Percentiles rank a stretch among this genome's conserved stretches.
These are phyloP conservation scores for Wickerhamiella infanticola DNA, from an alignment of 1,139 yeast species.

Conservation along the genomic window DNA sequence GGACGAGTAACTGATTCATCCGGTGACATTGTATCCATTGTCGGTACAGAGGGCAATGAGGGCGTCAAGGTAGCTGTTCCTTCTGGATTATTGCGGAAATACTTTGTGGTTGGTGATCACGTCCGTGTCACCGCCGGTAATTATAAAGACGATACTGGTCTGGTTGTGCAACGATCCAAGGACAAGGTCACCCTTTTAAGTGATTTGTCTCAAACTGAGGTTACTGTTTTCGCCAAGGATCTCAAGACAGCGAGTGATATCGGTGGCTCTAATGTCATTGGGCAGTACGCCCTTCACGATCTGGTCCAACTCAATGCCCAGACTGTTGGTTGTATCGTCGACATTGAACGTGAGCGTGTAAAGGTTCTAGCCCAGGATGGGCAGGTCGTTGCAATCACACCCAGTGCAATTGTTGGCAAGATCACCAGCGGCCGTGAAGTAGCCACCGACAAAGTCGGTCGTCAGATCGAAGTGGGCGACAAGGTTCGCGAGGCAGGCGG, in stretches of 20 bases:
- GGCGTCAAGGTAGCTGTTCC: conserved; percentile 54
- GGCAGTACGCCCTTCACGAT: conserved; percentile 75
- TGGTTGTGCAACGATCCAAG: conserved; percentile 67
- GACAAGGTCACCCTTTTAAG: conserved; percentile 82
- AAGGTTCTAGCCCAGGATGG: conserved; percentile 79
- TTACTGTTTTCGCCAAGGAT: conserved; percentile 84
- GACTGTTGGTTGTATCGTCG: conserved; percentile 76
- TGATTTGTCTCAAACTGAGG: conserved; percentile 75
- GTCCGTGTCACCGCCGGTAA: conserved; percentile 87
- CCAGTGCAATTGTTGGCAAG: conserved; percentile 68
- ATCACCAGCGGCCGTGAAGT: conserved; percentile 48
- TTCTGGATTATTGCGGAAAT: conserved; percentile 62
- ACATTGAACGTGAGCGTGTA: conserved; percentile 76
- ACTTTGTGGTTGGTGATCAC: conserved; percentile 85
- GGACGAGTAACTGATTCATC: conserved; percentile 66
- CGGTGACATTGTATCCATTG: conserved; percentile 47
- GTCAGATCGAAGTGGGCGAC: conserved; percentile 77
- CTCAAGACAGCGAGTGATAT: conserved; percentile 39
- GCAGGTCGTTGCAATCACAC: conserved; percentile 51
- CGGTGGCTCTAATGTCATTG: conserved; percentile 39
- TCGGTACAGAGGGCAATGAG: conserved; percentile 36
- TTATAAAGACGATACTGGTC: conserved; percentile 85
- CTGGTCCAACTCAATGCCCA: conserved; percentile 79
- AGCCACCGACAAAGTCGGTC: conserved; percentile 77
- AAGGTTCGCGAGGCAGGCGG: conserved; percentile 72